Base-by-base conservation (phyloP, 208 protist species). In the Wallacemonas sp. region DNA sequence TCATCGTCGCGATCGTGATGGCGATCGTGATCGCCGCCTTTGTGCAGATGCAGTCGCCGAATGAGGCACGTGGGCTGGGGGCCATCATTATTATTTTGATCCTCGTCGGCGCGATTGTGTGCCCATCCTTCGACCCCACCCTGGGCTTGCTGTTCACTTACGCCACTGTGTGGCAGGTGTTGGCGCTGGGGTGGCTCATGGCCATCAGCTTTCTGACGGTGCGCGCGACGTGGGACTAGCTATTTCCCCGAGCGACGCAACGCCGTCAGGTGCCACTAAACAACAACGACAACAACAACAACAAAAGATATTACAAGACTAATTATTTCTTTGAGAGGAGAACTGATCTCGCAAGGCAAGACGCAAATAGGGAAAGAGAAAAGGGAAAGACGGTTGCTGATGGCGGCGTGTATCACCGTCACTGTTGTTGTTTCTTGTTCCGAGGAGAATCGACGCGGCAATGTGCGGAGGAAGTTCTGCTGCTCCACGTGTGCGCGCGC, bases 61-160 rank as follows among this genome's bases (percentile, higher is more conserved):
- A 83, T 57, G 57, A 80, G 41, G 68, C 85, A 10, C 87, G 82
- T 13, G 81, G 77, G 22, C 34, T 73, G 34, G 78, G 77, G 6
- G 63, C 73, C 4, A 38, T 38, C 1, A 24, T 57, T 0, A 65
- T 91, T 32, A 27, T 91, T 27, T 8, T 73, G 0, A 55, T 81
- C 15, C 38, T 89, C 30, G 53, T 72, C 13, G 69, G 63, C 9
- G 72, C 38, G 5, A n/a, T 87, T 15, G 55, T 79, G n/a, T 34
- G 64, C 19, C 36, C 76, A 15, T 65, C 79, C 0, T 19, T 70
- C 15, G 66, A 76, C 33, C 63, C 67, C 5, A 53, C 42, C 0
- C 13, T 71, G 21, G n/a, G 13, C 8, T 26, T 61, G 12, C 6
- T 45, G 3, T 8, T 61, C 24, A 24, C n/a, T 32, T 61, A 46